Evolutionary conservation across 805 yeast genomes (phyloP).

Genomic region (Saturnispora kantuleensis): DNA sequence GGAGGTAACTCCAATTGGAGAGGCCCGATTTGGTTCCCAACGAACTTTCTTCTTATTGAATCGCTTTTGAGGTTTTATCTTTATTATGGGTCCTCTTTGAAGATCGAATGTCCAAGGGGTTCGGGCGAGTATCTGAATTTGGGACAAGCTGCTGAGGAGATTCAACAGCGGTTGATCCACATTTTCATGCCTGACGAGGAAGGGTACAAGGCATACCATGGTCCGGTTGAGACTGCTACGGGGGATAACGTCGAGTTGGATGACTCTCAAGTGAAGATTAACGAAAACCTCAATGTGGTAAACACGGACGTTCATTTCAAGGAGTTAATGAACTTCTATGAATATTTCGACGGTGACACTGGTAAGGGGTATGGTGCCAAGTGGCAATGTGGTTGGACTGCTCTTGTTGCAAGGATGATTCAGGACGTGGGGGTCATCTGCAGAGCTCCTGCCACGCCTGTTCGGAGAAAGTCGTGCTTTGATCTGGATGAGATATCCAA

Average conservation of each 20-base stretch:
- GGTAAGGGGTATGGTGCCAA: slow-evolving; percentile 91
- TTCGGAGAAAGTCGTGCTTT: slow-evolving; percentile 21
- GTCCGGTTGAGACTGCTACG: slow-evolving; percentile 31
- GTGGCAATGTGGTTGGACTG: slow-evolving; percentile 97
- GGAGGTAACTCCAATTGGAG: slow-evolving; percentile 98
- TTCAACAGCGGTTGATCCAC: slow-evolving; percentile 76
- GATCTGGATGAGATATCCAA: slow-evolving; percentile 29
- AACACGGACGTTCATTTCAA: slow-evolving; percentile 60
- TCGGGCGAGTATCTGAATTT: slow-evolving; percentile 67
- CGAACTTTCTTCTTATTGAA: slow-evolving; percentile 76
- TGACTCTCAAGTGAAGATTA: slow-evolving; percentile 40
- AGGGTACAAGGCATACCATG: slow-evolving; percentile 64
- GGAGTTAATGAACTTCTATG: slow-evolving; percentile 71
- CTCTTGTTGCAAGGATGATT: slow-evolving; percentile 83
- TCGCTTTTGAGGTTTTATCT: slow-evolving; percentile 78
- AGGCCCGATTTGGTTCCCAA: slow-evolving; percentile 97
- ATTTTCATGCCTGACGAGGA: slow-evolving; percentile 60
- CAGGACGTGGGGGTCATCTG: slow-evolving; percentile 78
- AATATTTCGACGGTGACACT: slow-evolving; percentile 88
- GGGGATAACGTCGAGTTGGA: slow-evolving; percentile 27
- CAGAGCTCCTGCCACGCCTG: slow-evolving; percentile 34
- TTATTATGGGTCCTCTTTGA: slow-evolving; percentile 78
- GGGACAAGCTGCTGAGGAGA: slow-evolving; percentile 84
- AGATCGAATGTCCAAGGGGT: slow-evolving; percentile 81
- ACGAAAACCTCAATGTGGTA: slow-evolving; percentile 43